phyloP scores from a whole-genome alignment of 768 basidiomycete genomes.

The Boletellus ananiceps region DNA sequence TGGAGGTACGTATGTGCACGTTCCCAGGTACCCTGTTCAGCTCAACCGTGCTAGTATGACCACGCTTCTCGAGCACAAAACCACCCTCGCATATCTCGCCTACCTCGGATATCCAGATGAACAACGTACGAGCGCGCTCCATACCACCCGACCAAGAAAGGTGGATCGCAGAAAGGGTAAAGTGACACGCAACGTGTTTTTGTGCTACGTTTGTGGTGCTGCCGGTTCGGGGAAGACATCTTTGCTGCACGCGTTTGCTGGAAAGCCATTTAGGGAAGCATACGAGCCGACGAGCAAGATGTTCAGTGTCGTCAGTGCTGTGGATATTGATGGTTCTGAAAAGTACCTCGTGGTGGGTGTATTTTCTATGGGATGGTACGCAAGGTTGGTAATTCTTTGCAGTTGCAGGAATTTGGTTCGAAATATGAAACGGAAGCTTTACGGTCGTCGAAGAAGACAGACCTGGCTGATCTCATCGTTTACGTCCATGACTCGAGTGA shows the following conservation, averaged over 20 bases:
- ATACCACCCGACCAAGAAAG: slow-evolving; percentile 80
- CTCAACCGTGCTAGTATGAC: slow-evolving; percentile 67
- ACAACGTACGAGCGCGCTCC: slow-evolving; percentile 76
- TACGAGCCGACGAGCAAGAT: slow-evolving; percentile 91
- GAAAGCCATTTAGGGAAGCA: slow-evolving; percentile 65
- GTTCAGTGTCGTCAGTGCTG: slow-evolving; percentile 89
- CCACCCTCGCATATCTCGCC: slow-evolving; percentile 89
- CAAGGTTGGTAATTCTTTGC: background rate
- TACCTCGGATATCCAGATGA: slow-evolving; percentile 88
- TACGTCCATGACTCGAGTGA: slow-evolving; percentile 98
- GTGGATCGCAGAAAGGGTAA: slow-evolving; percentile 83
- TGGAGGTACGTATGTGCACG: slow-evolving; percentile 71
- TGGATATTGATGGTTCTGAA: slow-evolving; percentile 91
- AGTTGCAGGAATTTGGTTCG: slow-evolving; percentile 98
- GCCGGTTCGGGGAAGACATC: slow-evolving; percentile 95
- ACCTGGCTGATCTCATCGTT: slow-evolving; percentile 89
- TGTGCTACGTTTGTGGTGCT: slow-evolving; percentile 92
- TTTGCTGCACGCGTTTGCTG: slow-evolving; percentile 77
- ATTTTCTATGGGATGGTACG: slow-evolving; percentile 33
- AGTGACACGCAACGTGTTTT: slow-evolving; percentile 85
- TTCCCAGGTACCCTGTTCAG: slow-evolving; percentile 2
- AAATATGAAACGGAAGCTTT: slow-evolving; percentile 86
- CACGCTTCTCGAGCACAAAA: slow-evolving; percentile 89
- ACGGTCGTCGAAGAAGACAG: slow-evolving; percentile 85
- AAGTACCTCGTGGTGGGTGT: slow-evolving; percentile 90